phyloP scores from a whole-genome alignment of 176 grass and related monocot species.

The Pontederia crassipes region DNA sequence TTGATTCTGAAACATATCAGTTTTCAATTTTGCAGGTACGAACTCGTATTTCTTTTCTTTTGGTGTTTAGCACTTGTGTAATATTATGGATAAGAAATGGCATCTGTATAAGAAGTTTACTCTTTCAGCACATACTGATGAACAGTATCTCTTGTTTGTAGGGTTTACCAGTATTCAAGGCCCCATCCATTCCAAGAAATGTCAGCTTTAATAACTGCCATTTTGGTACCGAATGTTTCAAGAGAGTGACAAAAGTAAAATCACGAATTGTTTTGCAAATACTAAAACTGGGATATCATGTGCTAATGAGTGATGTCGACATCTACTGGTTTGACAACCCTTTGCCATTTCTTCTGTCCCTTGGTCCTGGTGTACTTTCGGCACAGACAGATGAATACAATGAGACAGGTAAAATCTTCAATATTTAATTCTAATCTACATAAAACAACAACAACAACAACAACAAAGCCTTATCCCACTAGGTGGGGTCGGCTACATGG shows the following conservation, averaged over 20 bases:
- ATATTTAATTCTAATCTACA: too few relatives aligned
- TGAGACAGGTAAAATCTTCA: constrained; percentile 36
- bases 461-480: too few relatives aligned
- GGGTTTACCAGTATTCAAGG: constrained; percentile 84
- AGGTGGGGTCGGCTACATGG: too few relatives aligned
- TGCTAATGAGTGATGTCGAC: constrained; percentile 87
- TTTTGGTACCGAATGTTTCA: constrained; percentile 81
- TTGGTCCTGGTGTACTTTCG: constrained; percentile 44
- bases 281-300: constrained; percentile 65
- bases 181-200: constrained; percentile 42
- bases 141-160: constrained; percentile 3
- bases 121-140: background rate
- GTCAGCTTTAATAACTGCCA: constrained; percentile 73
- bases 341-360: constrained; percentile 42
- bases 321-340: constrained; percentile 88
- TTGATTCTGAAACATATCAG: constrained; percentile 67
- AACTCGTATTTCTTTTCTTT: background rate
- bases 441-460: too few relatives aligned
- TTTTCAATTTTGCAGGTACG: constrained; percentile 73
- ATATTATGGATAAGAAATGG: background rate
- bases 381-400: constrained; percentile 91
- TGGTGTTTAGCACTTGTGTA: background rate
- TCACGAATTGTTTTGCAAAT: constrained; percentile 74
- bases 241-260: constrained; percentile 86
- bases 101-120: background rate